These are phyloP conservation scores for Salmacisia buchloeana DNA, from an alignment of 1,284 basidiomycete genomes.

Conservation along the genomic window DNA sequence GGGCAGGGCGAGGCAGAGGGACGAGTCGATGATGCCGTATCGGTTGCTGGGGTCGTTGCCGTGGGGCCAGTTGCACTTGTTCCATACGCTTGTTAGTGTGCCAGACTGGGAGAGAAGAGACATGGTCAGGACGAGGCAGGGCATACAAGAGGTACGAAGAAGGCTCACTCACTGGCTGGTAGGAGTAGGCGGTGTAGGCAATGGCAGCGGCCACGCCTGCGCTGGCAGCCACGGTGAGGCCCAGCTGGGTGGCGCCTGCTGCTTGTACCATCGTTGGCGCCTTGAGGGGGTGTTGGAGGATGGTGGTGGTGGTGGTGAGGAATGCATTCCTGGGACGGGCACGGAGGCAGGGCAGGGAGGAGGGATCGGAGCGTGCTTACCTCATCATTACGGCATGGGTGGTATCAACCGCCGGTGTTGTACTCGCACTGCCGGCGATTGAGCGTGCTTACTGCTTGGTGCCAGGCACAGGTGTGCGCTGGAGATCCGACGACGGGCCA, in stretches of 20 bases:
- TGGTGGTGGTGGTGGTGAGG: constrained; percentile 2
- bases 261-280: not conserved
- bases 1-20: not conserved
- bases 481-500: no score
- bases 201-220: not conserved
- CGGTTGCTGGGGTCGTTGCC: not conserved
- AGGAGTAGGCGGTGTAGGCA: not conserved
- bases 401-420: no score
- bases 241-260: not conserved
- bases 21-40: not conserved
- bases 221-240: not conserved
- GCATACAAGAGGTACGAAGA: no score
- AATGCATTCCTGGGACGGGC: not conserved
- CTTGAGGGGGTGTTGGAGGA: not conserved
- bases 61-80: not conserved
- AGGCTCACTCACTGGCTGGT: no score
- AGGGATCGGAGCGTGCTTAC: not conserved
- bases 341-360: not conserved
- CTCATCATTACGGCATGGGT: no score
- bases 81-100: not conserved
- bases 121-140: no score
- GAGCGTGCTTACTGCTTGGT: no score
- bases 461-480: no score
- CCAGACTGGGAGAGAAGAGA: no score
- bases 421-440: no score